Evolutionary conservation across 495 filamentous ascomycete species (phyloP).

Genomic region (Trichoderma erinaceum): DNA sequence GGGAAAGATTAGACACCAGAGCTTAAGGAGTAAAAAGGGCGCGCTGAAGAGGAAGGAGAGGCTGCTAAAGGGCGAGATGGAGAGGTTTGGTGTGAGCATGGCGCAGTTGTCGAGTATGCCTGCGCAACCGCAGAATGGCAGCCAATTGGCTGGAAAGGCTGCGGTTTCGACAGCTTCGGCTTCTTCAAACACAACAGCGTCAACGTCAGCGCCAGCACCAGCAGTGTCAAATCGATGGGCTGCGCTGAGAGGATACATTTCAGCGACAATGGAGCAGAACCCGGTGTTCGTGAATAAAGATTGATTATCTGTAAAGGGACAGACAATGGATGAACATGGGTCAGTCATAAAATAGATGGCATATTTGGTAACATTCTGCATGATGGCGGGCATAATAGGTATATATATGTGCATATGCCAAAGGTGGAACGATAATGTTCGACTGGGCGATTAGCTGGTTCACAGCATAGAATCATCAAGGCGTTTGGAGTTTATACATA

Average conservation of each 20-base stretch:
- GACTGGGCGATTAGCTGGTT: too few relatives aligned
- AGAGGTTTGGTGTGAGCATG: slow-evolving; percentile 77
- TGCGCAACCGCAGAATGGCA: slow-evolving; percentile 22
- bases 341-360: not conserved
- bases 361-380: too few relatives aligned
- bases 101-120: slow-evolving; percentile 53
- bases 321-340: not conserved
- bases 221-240: slow-evolving; percentile 57
- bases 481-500: not conserved
- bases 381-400: too few relatives aligned
- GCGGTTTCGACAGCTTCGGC: too few relatives aligned
- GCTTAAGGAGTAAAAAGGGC: slow-evolving; percentile 64
- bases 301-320: slow-evolving; percentile 13
- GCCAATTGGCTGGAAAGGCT: not conserved
- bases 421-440: too few relatives aligned
- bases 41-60: slow-evolving; percentile 78
- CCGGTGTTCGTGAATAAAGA: slow-evolving; percentile 46
- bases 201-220: slow-evolving; percentile 23
- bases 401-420: too few relatives aligned
- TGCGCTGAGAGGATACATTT: slow-evolving; percentile 61
- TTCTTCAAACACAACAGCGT: not conserved
- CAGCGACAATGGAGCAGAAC: slow-evolving; percentile 68
- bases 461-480: not conserved
- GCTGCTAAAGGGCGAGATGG: slow-evolving; percentile 68
- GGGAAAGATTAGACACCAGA: slow-evolving; percentile 59